Evolutionary conservation across 2,329 filamentous ascomycete genomes (phyloP), one percentile per base, ranked within the genome.

Genomic region (Stemphylium lycopersici): DNA sequence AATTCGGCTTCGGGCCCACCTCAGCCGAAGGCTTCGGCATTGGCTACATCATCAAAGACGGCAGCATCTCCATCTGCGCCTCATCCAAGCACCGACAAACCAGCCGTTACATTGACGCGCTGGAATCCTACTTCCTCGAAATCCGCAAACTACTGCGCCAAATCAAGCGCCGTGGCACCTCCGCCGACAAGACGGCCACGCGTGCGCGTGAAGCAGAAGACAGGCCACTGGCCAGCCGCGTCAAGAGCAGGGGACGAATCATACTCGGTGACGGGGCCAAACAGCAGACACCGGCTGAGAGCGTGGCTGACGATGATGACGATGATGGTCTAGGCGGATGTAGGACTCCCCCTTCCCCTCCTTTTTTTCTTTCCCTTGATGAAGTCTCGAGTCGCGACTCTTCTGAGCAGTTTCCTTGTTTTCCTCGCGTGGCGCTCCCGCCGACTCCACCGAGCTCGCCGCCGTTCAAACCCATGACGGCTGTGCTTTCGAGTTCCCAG

Each of bases 1-100:
- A 98, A 67, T 99, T 99, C 68, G 95, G 95, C 3, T 99, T 99
- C 72, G 95, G 95, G 0, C 95, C 95, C 1, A 96, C 93, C 0
- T 93, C 90, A 0, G 93, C 88, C 2, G 92, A 97, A 62, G 95
- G 95, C 0, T 98, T 98, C 70, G 95, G 95, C 26, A 97, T 99
- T 51, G 95, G 95, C 2, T 99, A 99, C 79, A 98, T 99, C 69
- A 97, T 99, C 83, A 99, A 99, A 77, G 91, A 96, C 63, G 90
- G 95, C 47, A 84, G 86, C 43, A 90, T 98, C 56, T 91, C 88
- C 41, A 93, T 99, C 58, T 98, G 95, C 75, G 92, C 93, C 0
- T 90, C 89, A 12, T 95, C 90, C 69, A 97, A 97, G 77, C 95
- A 99, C 74, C 82, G 95, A 36, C 95, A 99, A 78, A 99, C 95